Base-by-base conservation (phyloP, 2,329 filamentous ascomycete genomes). In the Fusarium caatingaense region DNA sequence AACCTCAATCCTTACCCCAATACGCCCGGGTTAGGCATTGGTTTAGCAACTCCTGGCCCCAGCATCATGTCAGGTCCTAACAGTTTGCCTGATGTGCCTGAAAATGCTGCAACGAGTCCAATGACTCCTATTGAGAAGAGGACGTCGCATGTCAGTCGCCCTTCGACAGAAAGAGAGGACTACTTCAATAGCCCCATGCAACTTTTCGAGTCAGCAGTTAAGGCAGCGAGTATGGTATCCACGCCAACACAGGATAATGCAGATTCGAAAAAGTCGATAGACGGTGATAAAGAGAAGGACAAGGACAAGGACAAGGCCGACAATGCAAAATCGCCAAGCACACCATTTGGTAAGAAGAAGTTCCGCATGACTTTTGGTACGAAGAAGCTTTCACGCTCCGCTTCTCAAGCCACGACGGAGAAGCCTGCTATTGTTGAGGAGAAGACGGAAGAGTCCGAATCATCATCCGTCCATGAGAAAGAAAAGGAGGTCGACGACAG, bases 291-390 rank as follows among this genome's bases (percentile, higher is more conserved):
- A 57, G 82, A 89, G 61, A 85, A 83, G 72, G 83, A 84, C 0
- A 82, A 81, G 64, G 80, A 80, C 7, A 83, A 81, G 69, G 81
- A 83, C 6, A 84, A 83, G 71, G 78, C 82, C 30, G 81, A 83
- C 21, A 90, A 85, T 58, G 81, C 84, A 15, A 92, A 92, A 72
- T 82, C 84, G 4, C 82, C 83, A 7, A 82, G 84, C 58, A 90
- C 87, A 4, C 83, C 93, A 8, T 97, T 97, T 77, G 89, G 92
- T 45, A 96, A 94, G 82, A 96, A 95, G 81, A 96, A 95, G 81
- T 94, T 97, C 79, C 89, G 92, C 49, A 91, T 93, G 88, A 89
- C 91, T 1, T 94, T 95, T 75, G 90, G 91, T 72, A 91, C 91
- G 75, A 98, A 97, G 83, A 97, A 97, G 80, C 85, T 95, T 16